These are phyloP conservation scores for Populus deltoides DNA, from an alignment of 345 rosid species.

Conservation along the genomic window DNA sequence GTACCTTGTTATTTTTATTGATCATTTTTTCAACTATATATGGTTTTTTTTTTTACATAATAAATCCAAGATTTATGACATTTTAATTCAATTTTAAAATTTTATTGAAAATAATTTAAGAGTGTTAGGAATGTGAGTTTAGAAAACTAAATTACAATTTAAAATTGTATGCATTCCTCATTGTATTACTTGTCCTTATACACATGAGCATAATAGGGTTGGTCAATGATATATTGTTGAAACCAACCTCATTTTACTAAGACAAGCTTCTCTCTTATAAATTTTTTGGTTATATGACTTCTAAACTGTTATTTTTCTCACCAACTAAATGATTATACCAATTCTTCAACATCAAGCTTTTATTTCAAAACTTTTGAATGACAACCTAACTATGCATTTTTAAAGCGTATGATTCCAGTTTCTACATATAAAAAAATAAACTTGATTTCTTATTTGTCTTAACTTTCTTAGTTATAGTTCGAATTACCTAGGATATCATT, in stretches of 20 bases:
- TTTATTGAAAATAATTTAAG: too few species aligned
- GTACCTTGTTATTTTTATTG: too few species aligned
- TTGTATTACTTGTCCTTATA: not conserved
- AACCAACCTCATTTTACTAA: not conserved
- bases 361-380: not conserved
- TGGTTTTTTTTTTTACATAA: too few species aligned
- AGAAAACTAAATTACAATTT: too few species aligned
- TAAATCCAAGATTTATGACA: too few species aligned
- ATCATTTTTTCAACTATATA: too few species aligned
- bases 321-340: not conserved
- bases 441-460: not conserved
- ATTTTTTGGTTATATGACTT: not conserved
- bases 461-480: not conserved
- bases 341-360: not conserved
- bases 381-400: not conserved
- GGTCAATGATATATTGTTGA: not conserved
- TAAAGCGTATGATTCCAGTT: not conserved
- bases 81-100: too few species aligned
- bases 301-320: too few species aligned
- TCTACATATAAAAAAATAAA: not conserved
- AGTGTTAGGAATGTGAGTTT: not conserved
- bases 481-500: not conserved
- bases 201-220: not conserved
- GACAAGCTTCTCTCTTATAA: not conserved
- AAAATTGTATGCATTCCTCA: not conserved